phyloP scores from a whole-genome alignment of 169 alveolate species.

The Plasmodium gonderi region DNA sequence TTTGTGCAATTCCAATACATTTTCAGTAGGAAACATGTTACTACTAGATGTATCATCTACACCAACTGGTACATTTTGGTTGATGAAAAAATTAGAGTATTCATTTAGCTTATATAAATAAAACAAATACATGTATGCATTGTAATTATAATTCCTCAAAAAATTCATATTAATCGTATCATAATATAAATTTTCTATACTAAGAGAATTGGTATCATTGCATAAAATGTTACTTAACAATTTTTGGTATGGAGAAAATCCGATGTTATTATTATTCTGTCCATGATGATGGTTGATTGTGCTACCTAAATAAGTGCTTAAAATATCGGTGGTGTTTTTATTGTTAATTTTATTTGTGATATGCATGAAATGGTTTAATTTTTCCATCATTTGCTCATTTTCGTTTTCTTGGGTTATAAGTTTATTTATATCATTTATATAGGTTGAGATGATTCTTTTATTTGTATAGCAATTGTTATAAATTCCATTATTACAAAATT shows the following conservation, averaged over 20 bases:
- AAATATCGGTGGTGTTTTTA: not conserved
- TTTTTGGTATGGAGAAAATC: not conserved
- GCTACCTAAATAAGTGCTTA: not conserved
- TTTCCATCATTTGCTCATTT: not conserved
- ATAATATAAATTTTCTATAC: not conserved
- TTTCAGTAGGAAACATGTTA: not conserved
- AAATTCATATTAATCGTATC: not conserved
- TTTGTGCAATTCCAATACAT: not conserved
- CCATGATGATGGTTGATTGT: not conserved
- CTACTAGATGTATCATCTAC: not conserved
- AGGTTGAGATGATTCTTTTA: not conserved
- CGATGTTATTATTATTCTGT: not conserved
- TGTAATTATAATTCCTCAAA: constrained; percentile 28
- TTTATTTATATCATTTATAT: not conserved
- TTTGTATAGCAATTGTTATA: not conserved
- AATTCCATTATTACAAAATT: not conserved
- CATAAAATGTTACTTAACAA: not conserved
- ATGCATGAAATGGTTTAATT: not conserved
- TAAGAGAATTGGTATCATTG: not conserved
- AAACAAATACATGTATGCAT: constrained; percentile 5
- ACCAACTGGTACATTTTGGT: not conserved
- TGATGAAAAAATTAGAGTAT: not conserved
- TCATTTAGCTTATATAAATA: constrained; percentile 15
- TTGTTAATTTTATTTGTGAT: not conserved
- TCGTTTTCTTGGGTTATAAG: not conserved